Evolutionary conservation across 495 filamentous ascomycete genomes (phyloP), one percentile per base, ranked within the genome.

Genomic region (Xylaria nigripes): DNA sequence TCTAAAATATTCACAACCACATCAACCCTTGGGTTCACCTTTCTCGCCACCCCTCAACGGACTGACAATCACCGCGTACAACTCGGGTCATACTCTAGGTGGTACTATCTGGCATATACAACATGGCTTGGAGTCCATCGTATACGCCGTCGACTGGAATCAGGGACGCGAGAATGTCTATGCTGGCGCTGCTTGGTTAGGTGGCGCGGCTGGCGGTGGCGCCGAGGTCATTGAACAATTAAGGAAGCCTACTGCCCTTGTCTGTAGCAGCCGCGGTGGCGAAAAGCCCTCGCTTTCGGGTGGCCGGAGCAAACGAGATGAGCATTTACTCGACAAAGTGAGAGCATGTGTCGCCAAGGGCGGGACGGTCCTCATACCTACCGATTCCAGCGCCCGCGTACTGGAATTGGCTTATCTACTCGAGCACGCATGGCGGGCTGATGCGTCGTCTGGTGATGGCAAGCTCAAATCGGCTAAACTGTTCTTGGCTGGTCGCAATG

Each of bases 51-150:
- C 90, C 3, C 72, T 95, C 15, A 86, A 90, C 56, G 90, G 90
- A n/a, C 82, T 99, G 16, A 95, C 89, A 1, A 87, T 99, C 49
- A 96, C 93, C 6, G 93, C 93, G 2, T 97, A 97, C 72, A 93
- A 90, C 74, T 90, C 93, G 24, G 94, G 93, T 27, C 92, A 96
- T 66, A 95, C 91, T 0, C 81, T 97, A 0, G 93, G 93, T 61
- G 93, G 93, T 54, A 95, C 93, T 23, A 95, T 99, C 70, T 99
- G 93, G 93, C 92, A 97, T 64, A 90, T 99, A 57, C 93, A 96
- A 54, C 90, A 97, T 74, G 90, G 90, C 1, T 79, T 96, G 66
- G 93, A 99, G 65, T 95, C 90, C 1, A 93, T 99, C 34, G 91
- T 97, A 12, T 96, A 99, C 59, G 92, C 94, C 1, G 86, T 96